Base-by-base conservation (phyloP, 345 rosid species). In the Corymbia maculata region DNA sequence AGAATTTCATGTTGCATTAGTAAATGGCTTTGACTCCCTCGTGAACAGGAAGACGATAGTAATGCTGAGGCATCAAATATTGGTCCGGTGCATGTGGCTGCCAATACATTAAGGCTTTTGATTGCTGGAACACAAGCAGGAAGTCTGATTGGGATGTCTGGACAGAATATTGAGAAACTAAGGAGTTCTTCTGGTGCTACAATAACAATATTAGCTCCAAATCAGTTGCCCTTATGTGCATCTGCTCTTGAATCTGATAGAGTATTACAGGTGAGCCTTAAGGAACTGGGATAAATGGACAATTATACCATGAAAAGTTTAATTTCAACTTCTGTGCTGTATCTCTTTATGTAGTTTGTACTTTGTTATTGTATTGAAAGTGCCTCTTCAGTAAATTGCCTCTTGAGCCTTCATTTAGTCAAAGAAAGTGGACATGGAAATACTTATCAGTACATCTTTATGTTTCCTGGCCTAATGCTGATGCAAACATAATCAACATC, bases 81-180 rank as follows among this genome's bases (percentile, higher is more conserved):
- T 70, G 88, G 90, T 64, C 89, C 90, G 3, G 96, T 94, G 32
- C 96, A 93, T 91, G 92, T 94, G 12, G 96, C 95, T 89, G 96
- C 96, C 11, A 95, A 93, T 89, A 91, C 95, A 2, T 87, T 95
- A 87, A 82, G 95, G 87, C 92, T 95, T 51, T 89, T 95, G 92
- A 94, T 95, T 82, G 96, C 95, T 21, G 97, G 95, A 53, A 91
- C 96, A 2, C 97, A 95, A 89, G 96, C 97, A 0, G 96, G 97
- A 86, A 87, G 91, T 85, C 87, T 95, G 87, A 94, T 95, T 85
- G 95, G 95, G 51, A 89, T 91, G 85, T 93, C 96, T 61, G 96
- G 95, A 55, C 94, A 93, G 90, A 95, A 95, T 86, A 95, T 95
- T 45, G 96, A 90, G 91, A 95, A 93, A 88, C 86, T 94, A 85